Evolutionary conservation across 2,329 filamentous ascomycete species (phyloP).

Genomic region (Ophiocordyceps camponoti-leonardi): DNA sequence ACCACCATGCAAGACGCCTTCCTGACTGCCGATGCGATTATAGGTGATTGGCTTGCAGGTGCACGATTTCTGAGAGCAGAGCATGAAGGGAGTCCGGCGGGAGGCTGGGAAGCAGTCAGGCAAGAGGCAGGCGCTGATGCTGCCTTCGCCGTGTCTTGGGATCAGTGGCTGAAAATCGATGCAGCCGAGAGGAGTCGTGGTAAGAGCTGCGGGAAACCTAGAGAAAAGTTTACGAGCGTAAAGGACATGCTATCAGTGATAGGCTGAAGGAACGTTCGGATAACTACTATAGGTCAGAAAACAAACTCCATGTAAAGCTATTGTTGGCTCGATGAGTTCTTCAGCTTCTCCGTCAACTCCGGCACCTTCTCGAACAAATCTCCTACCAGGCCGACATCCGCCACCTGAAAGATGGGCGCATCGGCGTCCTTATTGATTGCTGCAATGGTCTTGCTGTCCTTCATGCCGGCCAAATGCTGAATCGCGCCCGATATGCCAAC

Average conservation of each 20-base stretch:
- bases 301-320: not conserved
- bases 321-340: slow-evolving; percentile 25
- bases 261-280: slow-evolving; percentile 10
- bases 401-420: slow-evolving; percentile 95
- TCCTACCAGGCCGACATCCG: slow-evolving; percentile 86
- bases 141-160: slow-evolving; percentile 56
- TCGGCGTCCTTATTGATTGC: slow-evolving; percentile 97
- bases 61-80: slow-evolving; percentile 19
- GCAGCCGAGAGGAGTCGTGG: slow-evolving; percentile 56
- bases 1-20: slow-evolving; percentile 95
- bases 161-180: slow-evolving; percentile 75
- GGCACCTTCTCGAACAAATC: slow-evolving; percentile 94
- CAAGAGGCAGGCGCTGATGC: slow-evolving; percentile 35
- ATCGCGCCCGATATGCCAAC: slow-evolving; percentile 95
- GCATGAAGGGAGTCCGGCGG: slow-evolving; percentile 1
- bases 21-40: slow-evolving; percentile 67
- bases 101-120: slow-evolving; percentile 65
- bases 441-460: slow-evolving; percentile 98
- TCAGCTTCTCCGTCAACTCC: slow-evolving; percentile 89
- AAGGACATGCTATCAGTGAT: slow-evolving; percentile 40
- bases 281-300: not conserved
- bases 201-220: slow-evolving; percentile 49
- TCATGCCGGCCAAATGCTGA: slow-evolving; percentile 97
- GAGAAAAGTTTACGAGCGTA: slow-evolving; percentile 50
- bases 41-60: slow-evolving; percentile 49